A percentile compares a stretch with the other conserved stretches of the same genome.
Conservation (phyloP, 1,139 yeast species). For the Suhomyces taliae region DNA sequence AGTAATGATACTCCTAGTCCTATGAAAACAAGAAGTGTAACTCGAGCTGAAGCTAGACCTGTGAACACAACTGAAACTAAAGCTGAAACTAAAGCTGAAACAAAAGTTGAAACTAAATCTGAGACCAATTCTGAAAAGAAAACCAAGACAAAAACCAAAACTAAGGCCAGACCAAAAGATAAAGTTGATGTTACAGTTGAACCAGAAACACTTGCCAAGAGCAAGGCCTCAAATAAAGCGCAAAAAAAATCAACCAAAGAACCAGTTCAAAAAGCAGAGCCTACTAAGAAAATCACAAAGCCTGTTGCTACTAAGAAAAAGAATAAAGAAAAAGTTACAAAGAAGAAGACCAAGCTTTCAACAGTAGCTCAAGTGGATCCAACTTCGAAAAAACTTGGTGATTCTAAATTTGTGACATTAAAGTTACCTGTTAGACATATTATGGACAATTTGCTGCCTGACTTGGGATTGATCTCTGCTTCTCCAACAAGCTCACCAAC, state of each 20-base stretch:
- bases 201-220: too few relatives aligned
- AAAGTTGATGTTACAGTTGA: too few relatives aligned
- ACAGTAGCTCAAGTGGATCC: not conserved
- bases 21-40: not conserved
- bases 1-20: not conserved
- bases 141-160: not conserved
- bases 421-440: not conserved
- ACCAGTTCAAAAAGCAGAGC: too few relatives aligned
- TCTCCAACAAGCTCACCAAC: not conserved
- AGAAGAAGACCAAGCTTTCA: not conserved
- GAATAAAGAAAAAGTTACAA: not conserved
- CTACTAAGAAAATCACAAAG: too few relatives aligned
- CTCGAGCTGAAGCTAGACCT: not conserved
- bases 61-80: not conserved
- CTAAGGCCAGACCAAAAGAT: too few relatives aligned
- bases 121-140: not conserved
- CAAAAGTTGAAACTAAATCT: not conserved
- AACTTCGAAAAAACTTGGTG: not conserved
- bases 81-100: not conserved
- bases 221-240: too few relatives aligned
- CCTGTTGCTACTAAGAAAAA: too few relatives aligned
- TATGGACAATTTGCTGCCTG: not conserved
- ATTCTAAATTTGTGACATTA: not conserved
- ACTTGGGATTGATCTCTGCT: not conserved
- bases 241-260: too few relatives aligned